Base-by-base conservation (phyloP, 106 monocot genomes). In the Alisma plantagoaquatica region DNA sequence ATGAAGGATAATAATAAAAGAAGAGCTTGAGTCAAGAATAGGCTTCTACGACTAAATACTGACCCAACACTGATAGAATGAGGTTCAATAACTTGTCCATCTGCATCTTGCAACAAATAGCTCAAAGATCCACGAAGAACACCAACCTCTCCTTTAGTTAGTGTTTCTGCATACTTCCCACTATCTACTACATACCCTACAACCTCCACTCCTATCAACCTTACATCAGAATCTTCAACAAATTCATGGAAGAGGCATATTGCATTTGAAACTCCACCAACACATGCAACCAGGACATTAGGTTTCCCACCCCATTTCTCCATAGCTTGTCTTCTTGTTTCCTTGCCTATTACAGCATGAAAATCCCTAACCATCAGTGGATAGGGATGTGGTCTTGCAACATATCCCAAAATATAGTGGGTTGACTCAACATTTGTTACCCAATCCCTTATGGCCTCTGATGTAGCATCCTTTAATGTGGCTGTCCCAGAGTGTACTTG, bases 321-420 rank as follows among this genome's bases (percentile, higher is more conserved):
- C 63, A 74, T 49, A 30, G 86, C 86, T 46, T 86, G 86, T 44
- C 53, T 81, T 49, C 86, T 74, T 5, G 86, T 86, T 43, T 86
- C 86, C 52, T 77, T 86, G 33, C 86, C 86, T 61, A 86, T 86
- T 10, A 86, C 68, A 23, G 80, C 75, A 49, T 86, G 81, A 33
- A 86, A 86, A 47, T 86, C 86, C 64, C 81, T 80, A 3, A 86
- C 86, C 81, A 86, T 81, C 86, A 81, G 77, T 25, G 86, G 86
- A 59, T 77, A 86, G 33, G 86, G 86, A 42, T 86, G 86, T 9
- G 86, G 86, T 4, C 86, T 81, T 10, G 74, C 80, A 49, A 77
- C 86, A 28, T 80, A 86, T 5, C 86, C 86, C 52, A 86, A 70
- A 57, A 86, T 86, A 51, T 81, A 86, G 47, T 86, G 81, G 10